Percentiles rank a stretch among this genome's conserved stretches.
phyloP scores from a whole-genome alignment of 2,329 filamentous ascomycete genomes.

The Emmonsia crescens region DNA sequence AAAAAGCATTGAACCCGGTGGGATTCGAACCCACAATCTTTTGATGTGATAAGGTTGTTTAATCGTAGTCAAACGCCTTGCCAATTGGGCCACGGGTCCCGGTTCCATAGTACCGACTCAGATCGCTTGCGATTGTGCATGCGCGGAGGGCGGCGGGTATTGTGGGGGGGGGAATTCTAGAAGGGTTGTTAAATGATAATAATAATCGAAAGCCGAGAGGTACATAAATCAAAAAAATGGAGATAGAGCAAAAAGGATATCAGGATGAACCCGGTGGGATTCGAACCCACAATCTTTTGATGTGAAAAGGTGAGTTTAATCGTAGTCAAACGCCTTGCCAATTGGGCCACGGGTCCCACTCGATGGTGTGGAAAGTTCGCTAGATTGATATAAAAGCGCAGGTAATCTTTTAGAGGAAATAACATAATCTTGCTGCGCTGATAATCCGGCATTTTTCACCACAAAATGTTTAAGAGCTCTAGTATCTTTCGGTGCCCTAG shows the following conservation, averaged over 20 bases:
- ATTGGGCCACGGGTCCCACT: conserved; percentile 5
- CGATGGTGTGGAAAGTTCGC: too few relatives aligned
- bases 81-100: conserved; percentile 5
- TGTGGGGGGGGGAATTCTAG: too few relatives aligned
- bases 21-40: conserved; percentile 6
- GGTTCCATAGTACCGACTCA: neutral
- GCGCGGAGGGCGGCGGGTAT: too few relatives aligned
- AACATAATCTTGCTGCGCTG: too few relatives aligned
- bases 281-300: conserved; percentile 6
- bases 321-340: conserved; percentile 5
- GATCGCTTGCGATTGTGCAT: neutral
- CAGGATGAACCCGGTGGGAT: conserved; percentile 6
- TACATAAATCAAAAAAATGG: too few relatives aligned
- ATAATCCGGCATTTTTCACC: too few relatives aligned
- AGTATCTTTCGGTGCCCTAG: too few relatives aligned
- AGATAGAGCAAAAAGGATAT: neutral
- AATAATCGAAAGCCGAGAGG: too few relatives aligned
- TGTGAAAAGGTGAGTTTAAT: neutral
- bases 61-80: conserved; percentile 5
- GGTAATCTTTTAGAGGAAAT: too few relatives aligned
- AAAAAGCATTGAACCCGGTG: conserved; percentile 3
- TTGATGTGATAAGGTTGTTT: conserved; percentile 1
- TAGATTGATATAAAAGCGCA: too few relatives aligned
- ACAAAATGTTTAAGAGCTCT: too few relatives aligned
- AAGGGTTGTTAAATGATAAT: too few relatives aligned